phyloP scores from a whole-genome alignment of 495 filamentous ascomycete genomes.

The Bryoglossum gracile region DNA sequence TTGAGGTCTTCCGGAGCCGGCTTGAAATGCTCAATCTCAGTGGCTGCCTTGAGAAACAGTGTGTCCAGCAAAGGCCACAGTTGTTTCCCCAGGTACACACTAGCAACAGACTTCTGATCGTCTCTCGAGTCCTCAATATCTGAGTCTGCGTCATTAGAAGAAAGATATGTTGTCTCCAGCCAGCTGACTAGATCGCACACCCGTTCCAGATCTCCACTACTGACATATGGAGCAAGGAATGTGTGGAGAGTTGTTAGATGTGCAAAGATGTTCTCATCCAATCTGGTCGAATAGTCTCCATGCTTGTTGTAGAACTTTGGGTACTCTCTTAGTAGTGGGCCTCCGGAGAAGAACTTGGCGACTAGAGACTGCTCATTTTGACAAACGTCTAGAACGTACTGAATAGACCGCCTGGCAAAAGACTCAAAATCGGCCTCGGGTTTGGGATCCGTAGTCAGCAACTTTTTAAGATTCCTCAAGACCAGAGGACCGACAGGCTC shows the following conservation, averaged over 20 bases:
- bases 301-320: constrained; percentile 31
- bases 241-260: constrained; percentile 30
- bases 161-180: constrained; percentile 71
- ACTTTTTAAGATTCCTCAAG: constrained; percentile 35
- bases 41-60: constrained; percentile 37
- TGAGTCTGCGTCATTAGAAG: constrained; percentile 66
- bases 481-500: constrained; percentile 32
- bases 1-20: constrained; percentile 60
- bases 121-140: constrained; percentile 62
- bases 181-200: constrained; percentile 74
- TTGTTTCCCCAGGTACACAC: constrained; percentile 47
- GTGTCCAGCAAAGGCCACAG: constrained; percentile 46
- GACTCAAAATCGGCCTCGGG: constrained; percentile 45
- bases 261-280: constrained; percentile 29
- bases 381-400: constrained; percentile 37
- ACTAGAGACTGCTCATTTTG: constrained; percentile 42
- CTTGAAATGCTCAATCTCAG: constrained; percentile 60
- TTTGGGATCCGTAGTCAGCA: constrained; percentile 46
- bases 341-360: constrained; percentile 40
- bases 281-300: constrained; percentile 37
- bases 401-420: constrained; percentile 39
- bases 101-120: constrained; percentile 58
- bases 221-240: constrained; percentile 36
- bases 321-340: constrained; percentile 41
- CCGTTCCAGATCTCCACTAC: constrained; percentile 35